A percentile compares a stretch with the other conserved stretches of the same genome.
Evolutionary conservation across 345 rosid species (phyloP).

Genomic region (Microcos paniculata): DNA sequence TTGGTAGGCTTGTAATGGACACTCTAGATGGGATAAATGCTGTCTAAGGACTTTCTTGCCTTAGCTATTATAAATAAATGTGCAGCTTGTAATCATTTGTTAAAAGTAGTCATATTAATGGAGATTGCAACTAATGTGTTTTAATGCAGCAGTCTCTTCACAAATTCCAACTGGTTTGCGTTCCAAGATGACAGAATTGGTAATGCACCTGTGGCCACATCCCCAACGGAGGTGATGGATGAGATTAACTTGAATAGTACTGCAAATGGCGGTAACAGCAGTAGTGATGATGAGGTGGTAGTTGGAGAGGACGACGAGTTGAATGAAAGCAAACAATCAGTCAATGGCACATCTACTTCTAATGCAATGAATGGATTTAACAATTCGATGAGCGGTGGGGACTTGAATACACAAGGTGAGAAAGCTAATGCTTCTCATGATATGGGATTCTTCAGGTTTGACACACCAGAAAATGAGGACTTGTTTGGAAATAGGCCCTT

Average conservation of each 20-base stretch:
- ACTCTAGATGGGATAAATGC: not conserved
- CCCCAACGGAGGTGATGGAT: slow-evolving; percentile 71
- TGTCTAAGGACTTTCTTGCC: not conserved
- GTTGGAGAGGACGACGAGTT: slow-evolving; percentile 74
- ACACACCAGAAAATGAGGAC: slow-evolving; percentile 51
- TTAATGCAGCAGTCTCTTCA: slow-evolving; percentile 68
- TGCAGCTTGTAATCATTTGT: not conserved
- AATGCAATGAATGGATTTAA: slow-evolving; percentile 32
- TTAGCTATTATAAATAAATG: not conserved
- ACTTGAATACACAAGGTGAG: slow-evolving; percentile 27
- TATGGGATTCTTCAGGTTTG: slow-evolving; percentile 54
- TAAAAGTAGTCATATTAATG: not conserved
- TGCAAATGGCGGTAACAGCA: slow-evolving; percentile 59
- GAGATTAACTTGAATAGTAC: slow-evolving; percentile 69
- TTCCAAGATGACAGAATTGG: slow-evolving; percentile 79
- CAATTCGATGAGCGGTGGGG: slow-evolving; percentile 20
- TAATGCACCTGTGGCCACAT: slow-evolving; percentile 46
- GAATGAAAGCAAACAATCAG: slow-evolving; percentile 46
- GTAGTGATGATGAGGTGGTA: slow-evolving; percentile 93
- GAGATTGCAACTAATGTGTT: not conserved
- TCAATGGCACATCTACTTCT: slow-evolving; percentile 54
- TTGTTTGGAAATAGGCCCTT: slow-evolving; percentile 52
- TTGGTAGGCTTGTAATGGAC: not conserved
- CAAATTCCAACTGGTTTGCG: slow-evolving; percentile 97
- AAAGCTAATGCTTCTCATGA: slow-evolving; percentile 39